A percentile compares a stretch with the other conserved stretches of the same genome.
Evolutionary conservation across 495 filamentous ascomycete species (phyloP).

Genomic region (Lophium mytilinum): DNA sequence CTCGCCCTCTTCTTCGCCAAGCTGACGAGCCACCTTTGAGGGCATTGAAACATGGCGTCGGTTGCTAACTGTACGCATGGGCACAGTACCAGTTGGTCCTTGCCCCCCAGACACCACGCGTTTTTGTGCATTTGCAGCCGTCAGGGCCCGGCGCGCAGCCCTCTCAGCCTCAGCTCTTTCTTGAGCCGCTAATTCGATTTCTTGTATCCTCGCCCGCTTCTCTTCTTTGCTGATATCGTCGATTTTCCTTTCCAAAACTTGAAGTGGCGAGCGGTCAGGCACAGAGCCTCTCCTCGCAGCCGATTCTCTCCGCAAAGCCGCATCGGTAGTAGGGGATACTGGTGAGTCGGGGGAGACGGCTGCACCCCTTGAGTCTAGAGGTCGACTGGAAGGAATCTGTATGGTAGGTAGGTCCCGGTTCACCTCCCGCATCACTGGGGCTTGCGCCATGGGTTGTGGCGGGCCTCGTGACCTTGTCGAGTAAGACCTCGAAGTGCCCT

Average conservation of each 20-base stretch:
- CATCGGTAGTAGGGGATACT: constrained; percentile 5
- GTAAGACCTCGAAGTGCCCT: constrained; percentile 6
- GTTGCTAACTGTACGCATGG: constrained; percentile 6
- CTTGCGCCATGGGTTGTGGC: constrained; percentile 6
- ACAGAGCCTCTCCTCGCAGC: constrained; percentile 44
- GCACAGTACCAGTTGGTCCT: constrained; percentile 3
- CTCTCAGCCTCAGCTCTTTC: constrained; percentile 37
- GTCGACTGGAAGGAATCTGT: constrained; percentile 4
- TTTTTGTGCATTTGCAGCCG: constrained; percentile 11
- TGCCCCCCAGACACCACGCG: constrained; percentile 22
- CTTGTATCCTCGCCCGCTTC: constrained; percentile 70
- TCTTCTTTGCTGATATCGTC: constrained; percentile 88
- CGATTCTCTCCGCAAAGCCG: not conserved
- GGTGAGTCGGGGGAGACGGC: constrained; percentile 3
- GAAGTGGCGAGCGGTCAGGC: constrained; percentile 75
- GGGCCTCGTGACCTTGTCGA: constrained; percentile 18
- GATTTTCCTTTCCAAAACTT: constrained; percentile 81
- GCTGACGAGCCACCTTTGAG: not conserved
- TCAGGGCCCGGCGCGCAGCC: constrained; percentile 7
- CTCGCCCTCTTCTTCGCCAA: constrained; percentile 6
- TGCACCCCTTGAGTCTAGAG: constrained; percentile 8
- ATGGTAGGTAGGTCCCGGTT: constrained; percentile 22
- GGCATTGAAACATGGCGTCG: constrained; percentile 25
- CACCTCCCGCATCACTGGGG: constrained; percentile 19
- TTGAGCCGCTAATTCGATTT: constrained; percentile 60